These are phyloP conservation scores for Rasamsonia emersonii DNA, from an alignment of 2,329 filamentous ascomycete genomes.

Conservation along the genomic window DNA sequence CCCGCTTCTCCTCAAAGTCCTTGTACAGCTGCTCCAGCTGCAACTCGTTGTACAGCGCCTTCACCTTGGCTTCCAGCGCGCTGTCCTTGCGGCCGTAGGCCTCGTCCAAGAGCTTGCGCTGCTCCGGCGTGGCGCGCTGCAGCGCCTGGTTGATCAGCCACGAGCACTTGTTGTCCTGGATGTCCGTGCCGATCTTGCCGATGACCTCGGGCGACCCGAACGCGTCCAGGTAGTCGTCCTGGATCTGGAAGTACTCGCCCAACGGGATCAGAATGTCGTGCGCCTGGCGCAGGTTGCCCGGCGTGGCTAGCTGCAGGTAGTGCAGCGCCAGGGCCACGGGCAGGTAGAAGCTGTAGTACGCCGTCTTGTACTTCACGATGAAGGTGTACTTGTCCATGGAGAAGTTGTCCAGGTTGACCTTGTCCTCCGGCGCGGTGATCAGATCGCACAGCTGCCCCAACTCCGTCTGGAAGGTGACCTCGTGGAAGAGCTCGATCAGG, in stretches of 20 bases:
- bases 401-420: conserved; percentile 90
- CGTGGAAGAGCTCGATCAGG: conserved; percentile 92
- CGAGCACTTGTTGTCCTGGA: conserved; percentile 99
- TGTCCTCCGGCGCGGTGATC: conserved; percentile 89
- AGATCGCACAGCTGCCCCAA: conserved; percentile 90
- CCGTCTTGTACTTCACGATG: conserved; percentile 99
- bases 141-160: conserved; percentile 97
- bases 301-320: conserved; percentile 75
- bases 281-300: conserved; percentile 79
- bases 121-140: conserved; percentile 67
- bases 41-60: conserved; percentile 80
- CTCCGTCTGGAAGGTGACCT: conserved; percentile 88
- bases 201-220: conserved; percentile 88
- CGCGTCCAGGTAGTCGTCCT: conserved; percentile 98
- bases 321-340: conserved; percentile 85
- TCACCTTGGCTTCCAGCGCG: conserved; percentile 72
- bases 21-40: conserved; percentile 75
- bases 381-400: conserved; percentile 91
- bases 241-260: conserved; percentile 98
- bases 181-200: conserved; percentile 98
- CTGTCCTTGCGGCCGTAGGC: conserved; percentile 93
- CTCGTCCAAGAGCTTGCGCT: conserved; percentile 77
- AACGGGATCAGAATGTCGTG: conserved; percentile 91
- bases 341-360: conserved; percentile 98
- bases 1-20: conserved; percentile 81